Base-by-base conservation (phyloP, 2,329 filamentous ascomycete genomes). In the Trichoderma citrinoviride region DNA sequence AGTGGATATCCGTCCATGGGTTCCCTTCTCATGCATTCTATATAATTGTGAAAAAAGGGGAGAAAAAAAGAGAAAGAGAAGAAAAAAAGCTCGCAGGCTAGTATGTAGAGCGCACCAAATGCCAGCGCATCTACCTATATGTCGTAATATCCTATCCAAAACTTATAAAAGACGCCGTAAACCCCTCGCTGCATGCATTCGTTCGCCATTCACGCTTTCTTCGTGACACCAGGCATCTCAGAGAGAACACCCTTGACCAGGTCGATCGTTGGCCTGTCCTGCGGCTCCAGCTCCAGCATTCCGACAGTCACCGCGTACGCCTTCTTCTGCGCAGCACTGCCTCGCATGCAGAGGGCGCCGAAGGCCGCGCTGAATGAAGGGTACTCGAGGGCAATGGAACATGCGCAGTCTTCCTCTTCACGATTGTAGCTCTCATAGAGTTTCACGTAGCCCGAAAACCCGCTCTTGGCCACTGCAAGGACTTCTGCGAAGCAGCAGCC, bases 401-500 rank as follows among this genome's bases (percentile, higher is more conserved):
- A 49, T 27, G 7, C 21, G 23, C 46, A 49, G 23, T 49, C 7
- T 49, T 25, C 46, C 17, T 49, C 46, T 8, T 49, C 46, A 2
- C 46, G 46, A 49, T 17, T 10, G 23, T 8, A 49, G 15, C 46
- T 49, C 7, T 49, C 46, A 12, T 10, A 23, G 27, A 49, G 46
- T 23, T 49, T 23, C 27, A 17, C 46, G 46, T 49, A 4, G 46
- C 46, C 46, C 3, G 56, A 60, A 21, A 17, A 3, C n/a, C 56
- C 56, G 15, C 15, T 46, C 19, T 5, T 40, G 15, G 58, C 58
- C 1, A 62, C 58, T 4, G 58, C 58, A n/a, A 62, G 33, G 17
- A 62, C 17, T 4, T 17, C 33, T 3, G 46, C 58, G 40, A 62
- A 62, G 40, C 58, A 62, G 27, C 58, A 62, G 12, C 58, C 58